A percentile compares a stretch with the other conserved stretches of the same genome.
Conservation (phyloP, 1,284 basidiomycete species). For the Ceratobasidium theobromae region DNA sequence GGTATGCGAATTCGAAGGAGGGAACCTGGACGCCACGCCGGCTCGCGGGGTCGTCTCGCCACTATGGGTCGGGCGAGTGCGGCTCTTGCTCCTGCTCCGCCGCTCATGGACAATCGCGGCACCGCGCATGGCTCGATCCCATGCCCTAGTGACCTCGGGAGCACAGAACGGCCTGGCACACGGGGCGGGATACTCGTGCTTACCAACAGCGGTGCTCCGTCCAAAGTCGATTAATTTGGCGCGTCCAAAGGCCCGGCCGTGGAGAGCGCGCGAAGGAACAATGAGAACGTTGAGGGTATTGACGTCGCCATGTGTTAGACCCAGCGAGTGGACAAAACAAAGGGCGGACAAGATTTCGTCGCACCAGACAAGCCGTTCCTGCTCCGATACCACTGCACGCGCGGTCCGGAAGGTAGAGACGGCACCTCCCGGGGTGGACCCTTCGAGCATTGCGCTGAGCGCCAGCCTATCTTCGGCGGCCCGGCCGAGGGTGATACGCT, state of each 20-base stretch:
- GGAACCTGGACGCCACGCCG: slow-evolving; percentile 11
- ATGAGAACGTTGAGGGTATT: slow-evolving; percentile 77
- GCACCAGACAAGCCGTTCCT: slow-evolving; percentile 50
- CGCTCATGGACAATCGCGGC: slow-evolving; percentile 13
- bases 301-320: slow-evolving; percentile 75
- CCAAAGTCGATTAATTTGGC: slow-evolving; percentile 82
- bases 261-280: slow-evolving; percentile 44
- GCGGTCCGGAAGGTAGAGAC: slow-evolving; percentile 22
- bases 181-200: slow-evolving; percentile 23
- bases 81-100: slow-evolving; percentile 12
- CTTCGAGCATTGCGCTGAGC: slow-evolving; percentile 22
- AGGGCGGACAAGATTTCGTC: slow-evolving; percentile 79
- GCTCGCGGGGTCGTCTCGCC: slow-evolving; percentile 25
- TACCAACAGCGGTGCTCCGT: slow-evolving; percentile 52
- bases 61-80: background rate
- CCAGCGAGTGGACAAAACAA: slow-evolving; percentile 71
- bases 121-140: slow-evolving; percentile 67
- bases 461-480: slow-evolving; percentile 27
- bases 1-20: slow-evolving; percentile 15
- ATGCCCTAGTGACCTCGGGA: slow-evolving; percentile 69
- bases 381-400: slow-evolving; percentile 55
- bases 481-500: slow-evolving; percentile 41
- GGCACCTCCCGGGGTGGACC: background rate
- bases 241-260: slow-evolving; percentile 20
- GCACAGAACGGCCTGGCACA: slow-evolving; percentile 70